Evolutionary conservation across 441 rosid species (phyloP), one percentile per base, ranked within the genome.

Genomic region (Pelargonium cotyledonis): DNA sequence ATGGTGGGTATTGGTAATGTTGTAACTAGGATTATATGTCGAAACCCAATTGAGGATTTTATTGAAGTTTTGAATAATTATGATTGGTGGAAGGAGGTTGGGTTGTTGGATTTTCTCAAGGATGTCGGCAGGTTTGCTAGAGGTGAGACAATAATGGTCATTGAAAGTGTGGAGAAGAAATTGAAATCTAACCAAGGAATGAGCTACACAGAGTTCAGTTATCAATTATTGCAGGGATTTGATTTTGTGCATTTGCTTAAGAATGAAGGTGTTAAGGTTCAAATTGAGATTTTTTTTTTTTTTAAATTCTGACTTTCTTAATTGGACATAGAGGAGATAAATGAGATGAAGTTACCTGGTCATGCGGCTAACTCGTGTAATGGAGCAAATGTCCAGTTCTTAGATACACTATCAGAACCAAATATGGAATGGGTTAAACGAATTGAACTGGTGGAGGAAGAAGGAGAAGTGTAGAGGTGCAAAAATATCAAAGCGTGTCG

Each of bases 41-140:
- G 68, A 65, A 70, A 68, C 72, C 2, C 41, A 9, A 35, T 16
- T 35, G 55, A 12, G 49, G 53, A 46, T 26, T 79, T 79, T 8
- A 73, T 76, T 57, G 78, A 70, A 74, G 84, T 88, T 75, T 62
- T 91, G 77, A 89, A 94, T 75, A 94, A 94, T 79, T 91, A 89
- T 73, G 96, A 91, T 65, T 94, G 99, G 97, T 91, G 97, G 99
- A 89, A 87, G 82, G 96, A 87, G 47, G 77, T 89, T 71, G 81
- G 61, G 65, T 71, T 91, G 78, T 80, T 91, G 41, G 95, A 94
- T 76, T 91, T 94, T 74, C 82, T 94, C 66, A 89, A 83, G 78
- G 78, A 81, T 55, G 96, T 91, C 0, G 99, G 97, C 57, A 77
- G 84, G 55, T 94, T 72, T 80, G 97, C 99, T 8, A 83, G 96